A percentile compares a stretch with the other conserved stretches of the same genome.
These are phyloP conservation scores for Azolla pinnata DNA, from an alignment of 75 land plant species.

Conservation along the genomic window DNA sequence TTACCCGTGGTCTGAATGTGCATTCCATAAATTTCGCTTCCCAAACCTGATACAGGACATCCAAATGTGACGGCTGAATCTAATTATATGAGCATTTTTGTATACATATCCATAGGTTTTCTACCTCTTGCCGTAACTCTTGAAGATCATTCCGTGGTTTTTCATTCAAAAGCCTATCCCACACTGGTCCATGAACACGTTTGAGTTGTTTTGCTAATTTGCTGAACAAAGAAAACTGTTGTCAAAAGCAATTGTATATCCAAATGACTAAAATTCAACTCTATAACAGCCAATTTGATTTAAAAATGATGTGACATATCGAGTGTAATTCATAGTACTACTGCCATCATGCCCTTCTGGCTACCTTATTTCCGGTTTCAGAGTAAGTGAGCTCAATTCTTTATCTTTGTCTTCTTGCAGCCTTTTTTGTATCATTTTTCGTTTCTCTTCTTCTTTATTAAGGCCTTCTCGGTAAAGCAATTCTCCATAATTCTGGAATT, in stretches of 20 bases:
- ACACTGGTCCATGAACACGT: constrained; percentile 4
- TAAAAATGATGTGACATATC: too few relatives aligned
- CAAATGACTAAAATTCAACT: too few relatives aligned
- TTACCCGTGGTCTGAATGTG: constrained; percentile 29
- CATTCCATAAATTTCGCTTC: constrained; percentile 35
- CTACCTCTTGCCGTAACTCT: constrained; percentile 6
- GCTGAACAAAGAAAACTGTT: too few relatives aligned
- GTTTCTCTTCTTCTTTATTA: constrained; percentile 13
- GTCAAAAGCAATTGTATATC: neutral
- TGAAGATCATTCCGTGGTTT: constrained; percentile 9
- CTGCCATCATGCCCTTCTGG: too few relatives aligned
- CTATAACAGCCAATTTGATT: too few relatives aligned
- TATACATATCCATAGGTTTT: too few relatives aligned
- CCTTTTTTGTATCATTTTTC: constrained; percentile 14
- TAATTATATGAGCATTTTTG: too few relatives aligned
- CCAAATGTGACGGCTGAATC: too few relatives aligned
- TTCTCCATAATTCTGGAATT: constrained; percentile 33
- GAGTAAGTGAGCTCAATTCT: constrained; percentile 22
- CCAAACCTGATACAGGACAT: constrained; percentile 15
- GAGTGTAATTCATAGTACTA: too few relatives aligned
- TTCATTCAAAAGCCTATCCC: constrained; percentile 10
- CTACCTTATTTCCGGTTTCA: constrained; percentile 29
- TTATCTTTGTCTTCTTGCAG: constrained; percentile 23
- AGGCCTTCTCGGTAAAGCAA: constrained; percentile 29
- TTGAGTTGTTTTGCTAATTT: constrained; percentile 9